These are phyloP conservation scores for Dothideomycetidae sp. DNA, from an alignment of 2,329 filamentous ascomycete species.

Conservation along the genomic window DNA sequence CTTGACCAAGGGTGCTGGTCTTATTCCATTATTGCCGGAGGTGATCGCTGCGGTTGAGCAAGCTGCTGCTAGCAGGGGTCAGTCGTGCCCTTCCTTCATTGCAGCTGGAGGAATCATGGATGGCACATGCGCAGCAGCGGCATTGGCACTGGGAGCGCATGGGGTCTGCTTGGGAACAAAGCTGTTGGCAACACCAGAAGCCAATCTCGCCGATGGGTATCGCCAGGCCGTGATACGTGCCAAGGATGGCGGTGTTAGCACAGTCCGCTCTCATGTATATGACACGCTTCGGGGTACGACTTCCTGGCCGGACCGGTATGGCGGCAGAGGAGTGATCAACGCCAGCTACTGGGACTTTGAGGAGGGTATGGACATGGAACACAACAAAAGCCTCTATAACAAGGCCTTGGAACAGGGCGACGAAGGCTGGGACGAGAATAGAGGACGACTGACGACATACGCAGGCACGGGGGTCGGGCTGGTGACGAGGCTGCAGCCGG, in stretches of 20 bases:
- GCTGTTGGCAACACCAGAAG: constrained; percentile 41
- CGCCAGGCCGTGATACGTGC: constrained; percentile 32
- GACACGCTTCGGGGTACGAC: constrained; percentile 41
- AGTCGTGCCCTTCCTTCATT: constrained; percentile 23
- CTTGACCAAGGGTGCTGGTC: constrained; percentile 38
- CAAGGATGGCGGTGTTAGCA: constrained; percentile 37
- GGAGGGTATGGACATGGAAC: constrained; percentile 25
- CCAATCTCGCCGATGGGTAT: constrained; percentile 32
- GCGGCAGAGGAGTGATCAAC: constrained; percentile 44
- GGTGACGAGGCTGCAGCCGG: constrained; percentile 35
- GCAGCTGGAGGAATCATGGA: constrained; percentile 45
- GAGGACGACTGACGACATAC: constrained; percentile 45
- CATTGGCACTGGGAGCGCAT: constrained; percentile 36
- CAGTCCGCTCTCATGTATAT: constrained; percentile 37
- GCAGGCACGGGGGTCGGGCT: constrained; percentile 48
- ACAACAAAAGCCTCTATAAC: constrained; percentile 31
- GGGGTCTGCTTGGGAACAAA: constrained; percentile 50
- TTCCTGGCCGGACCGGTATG: constrained; percentile 43
- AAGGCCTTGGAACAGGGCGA: constrained; percentile 37
- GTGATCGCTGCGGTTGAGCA: constrained; percentile 32
- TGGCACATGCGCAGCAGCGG: constrained; percentile 39
- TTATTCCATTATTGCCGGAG: constrained; percentile 46
- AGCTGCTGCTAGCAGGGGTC: constrained; percentile 2
- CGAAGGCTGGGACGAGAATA: constrained; percentile 32
- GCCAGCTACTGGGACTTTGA: constrained; percentile 32